Evolutionary conservation across 1,139 yeast species (phyloP).

Genomic region (Candida buenavistaensis): DNA sequence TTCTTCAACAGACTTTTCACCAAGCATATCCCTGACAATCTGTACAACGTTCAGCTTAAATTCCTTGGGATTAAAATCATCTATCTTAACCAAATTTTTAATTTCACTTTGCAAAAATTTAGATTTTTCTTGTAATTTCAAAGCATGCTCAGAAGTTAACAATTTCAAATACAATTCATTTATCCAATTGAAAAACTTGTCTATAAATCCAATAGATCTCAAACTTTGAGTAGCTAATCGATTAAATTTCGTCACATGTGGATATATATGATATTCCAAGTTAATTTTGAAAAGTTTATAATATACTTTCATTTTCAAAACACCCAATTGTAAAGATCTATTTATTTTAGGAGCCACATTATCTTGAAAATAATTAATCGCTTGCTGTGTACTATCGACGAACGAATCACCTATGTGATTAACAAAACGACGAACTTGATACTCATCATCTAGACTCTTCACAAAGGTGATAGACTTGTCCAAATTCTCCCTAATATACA

Average conservation of each 20-base stretch:
- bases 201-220: slow-evolving; percentile 6
- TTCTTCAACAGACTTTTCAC: slow-evolving; percentile 9
- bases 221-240: not conserved
- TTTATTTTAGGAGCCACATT: slow-evolving; percentile 3
- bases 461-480: not conserved
- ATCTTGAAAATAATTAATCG: slow-evolving; percentile 9
- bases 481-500: slow-evolving; percentile 8
- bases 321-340: slow-evolving; percentile 1
- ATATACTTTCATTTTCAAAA: slow-evolving; percentile 4
- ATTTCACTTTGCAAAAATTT: slow-evolving; percentile 31
- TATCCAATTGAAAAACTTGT: slow-evolving; percentile 5
- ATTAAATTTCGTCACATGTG: not conserved
- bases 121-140: slow-evolving; percentile 19
- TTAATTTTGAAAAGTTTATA: slow-evolving; percentile 2
- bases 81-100: slow-evolving; percentile 25
- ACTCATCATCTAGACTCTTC: slow-evolving; percentile 7
- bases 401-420: slow-evolving; percentile 2
- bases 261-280: slow-evolving; percentile 3
- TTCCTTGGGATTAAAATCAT: slow-evolving; percentile 16
- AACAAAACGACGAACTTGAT: slow-evolving; percentile 3
- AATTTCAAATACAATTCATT: slow-evolving; percentile 8
- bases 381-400: slow-evolving; percentile 5
- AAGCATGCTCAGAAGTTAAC: slow-evolving; percentile 12
- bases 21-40: slow-evolving; percentile 23
- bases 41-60: slow-evolving; percentile 18